Conservation (phyloP, 78 protist genomes). For the Mastigamoeba balamuthi region DNA sequence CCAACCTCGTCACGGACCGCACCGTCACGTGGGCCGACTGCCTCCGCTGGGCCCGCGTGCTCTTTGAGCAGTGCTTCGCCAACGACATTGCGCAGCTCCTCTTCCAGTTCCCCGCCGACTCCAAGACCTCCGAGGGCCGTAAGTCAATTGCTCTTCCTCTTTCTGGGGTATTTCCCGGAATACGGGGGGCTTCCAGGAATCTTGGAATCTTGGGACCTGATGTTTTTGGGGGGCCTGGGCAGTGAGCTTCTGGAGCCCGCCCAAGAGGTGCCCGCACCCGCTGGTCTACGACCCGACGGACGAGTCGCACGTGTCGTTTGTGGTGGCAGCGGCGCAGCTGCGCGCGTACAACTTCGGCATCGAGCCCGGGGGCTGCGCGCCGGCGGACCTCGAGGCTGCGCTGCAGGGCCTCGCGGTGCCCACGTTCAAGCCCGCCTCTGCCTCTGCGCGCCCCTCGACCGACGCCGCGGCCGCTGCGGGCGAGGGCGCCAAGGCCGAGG, state of each 20-base stretch:
- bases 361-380: conserved; percentile 4
- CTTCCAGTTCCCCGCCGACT: conserved; percentile 91
- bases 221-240: no score
- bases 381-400: no score
- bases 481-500: no score
- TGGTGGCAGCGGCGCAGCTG: conserved; percentile 81
- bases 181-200: no score
- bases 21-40: conserved; percentile 82
- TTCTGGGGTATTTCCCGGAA: no score
- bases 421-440: no score
- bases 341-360: conserved; percentile 79
- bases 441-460: no score
- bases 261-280: conserved; percentile 79
- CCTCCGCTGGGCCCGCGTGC: conserved; percentile 86
- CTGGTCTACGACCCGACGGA: conserved; percentile 46
- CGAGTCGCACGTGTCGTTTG: conserved; percentile 66
- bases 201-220: no score
- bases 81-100: conserved; percentile 81
- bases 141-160: no score
- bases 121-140: conserved; percentile 53
- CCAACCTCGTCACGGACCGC: conserved; percentile 10
- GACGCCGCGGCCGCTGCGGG: no score
- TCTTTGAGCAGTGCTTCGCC: conserved; percentile 78
- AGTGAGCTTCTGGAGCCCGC: conserved; percentile 80
- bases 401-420: no score